Conservation (phyloP, 805 yeast genomes). For the Candida hispaniensis region DNA sequence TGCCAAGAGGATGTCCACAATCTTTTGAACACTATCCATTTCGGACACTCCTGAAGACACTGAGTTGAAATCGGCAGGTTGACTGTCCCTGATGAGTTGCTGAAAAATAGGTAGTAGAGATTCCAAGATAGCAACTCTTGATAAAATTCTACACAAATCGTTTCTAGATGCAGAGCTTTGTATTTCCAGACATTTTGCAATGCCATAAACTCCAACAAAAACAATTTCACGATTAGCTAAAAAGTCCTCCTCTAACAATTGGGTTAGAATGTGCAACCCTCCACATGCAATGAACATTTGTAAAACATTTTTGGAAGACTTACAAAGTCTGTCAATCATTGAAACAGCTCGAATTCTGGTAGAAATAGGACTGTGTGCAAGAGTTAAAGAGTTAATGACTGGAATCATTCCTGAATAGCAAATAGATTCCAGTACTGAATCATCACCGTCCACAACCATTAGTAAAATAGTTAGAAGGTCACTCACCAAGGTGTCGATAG, state of each 20-base stretch:
- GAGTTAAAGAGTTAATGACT: conserved; percentile 19
- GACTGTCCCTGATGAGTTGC: conserved; percentile 21
- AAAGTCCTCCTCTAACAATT: conserved; percentile 39
- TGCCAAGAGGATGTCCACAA: conserved; percentile 33
- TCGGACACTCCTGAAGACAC: conserved; percentile 18
- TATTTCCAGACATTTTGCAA: conserved; percentile 33
- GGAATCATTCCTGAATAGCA: conserved; percentile 24
- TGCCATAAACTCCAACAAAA: conserved; percentile 34
- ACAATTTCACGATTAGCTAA: conserved; percentile 35
- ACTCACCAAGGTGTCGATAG: conserved; percentile 9
- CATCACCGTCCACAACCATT: conserved; percentile 10
- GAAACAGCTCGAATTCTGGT: conserved; percentile 20
- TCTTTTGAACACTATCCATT: conserved; percentile 26
- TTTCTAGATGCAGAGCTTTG: conserved; percentile 31
- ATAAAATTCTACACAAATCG: conserved; percentile 38
- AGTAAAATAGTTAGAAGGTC: conserved; percentile 7
- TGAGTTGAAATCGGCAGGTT: conserved; percentile 16
- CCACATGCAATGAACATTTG: conserved; percentile 40
- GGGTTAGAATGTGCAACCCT: conserved; percentile 36
- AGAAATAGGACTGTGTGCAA: conserved; percentile 16
- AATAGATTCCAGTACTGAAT: conserved; percentile 19
- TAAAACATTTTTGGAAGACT: conserved; percentile 29
- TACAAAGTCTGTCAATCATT: conserved; percentile 22
- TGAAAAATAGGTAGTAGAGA: conserved; percentile 35
- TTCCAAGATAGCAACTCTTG: conserved; percentile 32